A percentile compares a stretch with the other conserved stretches of the same genome.
Conservation (phyloP, 78 protist species). For the Dictyostelium citrinum region DNA sequence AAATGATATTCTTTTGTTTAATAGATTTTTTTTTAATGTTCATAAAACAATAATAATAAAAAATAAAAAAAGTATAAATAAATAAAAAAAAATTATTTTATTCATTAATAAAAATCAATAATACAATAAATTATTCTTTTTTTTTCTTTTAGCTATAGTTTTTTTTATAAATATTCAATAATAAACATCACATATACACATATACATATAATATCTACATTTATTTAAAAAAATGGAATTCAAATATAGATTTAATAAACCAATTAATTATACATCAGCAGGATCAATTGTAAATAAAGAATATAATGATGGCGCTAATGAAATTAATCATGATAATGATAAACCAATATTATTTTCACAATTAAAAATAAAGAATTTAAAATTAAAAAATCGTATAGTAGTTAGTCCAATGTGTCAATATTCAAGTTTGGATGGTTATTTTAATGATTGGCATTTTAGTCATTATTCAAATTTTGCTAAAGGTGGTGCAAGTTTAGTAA, state of each 20-base stretch:
- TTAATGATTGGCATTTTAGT: constrained; percentile 63
- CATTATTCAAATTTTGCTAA: constrained; percentile 29
- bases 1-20: neutral
- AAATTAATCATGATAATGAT: neutral
- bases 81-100: too few species aligned
- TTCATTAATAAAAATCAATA: neutral
- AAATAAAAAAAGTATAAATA: neutral
- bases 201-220: too few species aligned
- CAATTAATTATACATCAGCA: neutral
- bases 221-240: constrained; percentile 1
- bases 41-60: too few species aligned
- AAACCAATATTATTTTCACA: constrained; percentile 15
- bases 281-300: neutral
- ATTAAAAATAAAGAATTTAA: neutral
- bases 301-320: neutral
- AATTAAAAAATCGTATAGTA: constrained; percentile 41
- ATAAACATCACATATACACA: too few species aligned
- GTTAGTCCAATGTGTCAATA: constrained; percentile 54
- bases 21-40: too few species aligned
- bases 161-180: neutral
- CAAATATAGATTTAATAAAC: neutral
- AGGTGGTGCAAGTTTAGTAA: constrained; percentile 47
- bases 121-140: neutral
- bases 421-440: constrained; percentile 5
- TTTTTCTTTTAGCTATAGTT: neutral